Conservation (phyloP, 305 asterid species). For the Withania somnifera region DNA sequence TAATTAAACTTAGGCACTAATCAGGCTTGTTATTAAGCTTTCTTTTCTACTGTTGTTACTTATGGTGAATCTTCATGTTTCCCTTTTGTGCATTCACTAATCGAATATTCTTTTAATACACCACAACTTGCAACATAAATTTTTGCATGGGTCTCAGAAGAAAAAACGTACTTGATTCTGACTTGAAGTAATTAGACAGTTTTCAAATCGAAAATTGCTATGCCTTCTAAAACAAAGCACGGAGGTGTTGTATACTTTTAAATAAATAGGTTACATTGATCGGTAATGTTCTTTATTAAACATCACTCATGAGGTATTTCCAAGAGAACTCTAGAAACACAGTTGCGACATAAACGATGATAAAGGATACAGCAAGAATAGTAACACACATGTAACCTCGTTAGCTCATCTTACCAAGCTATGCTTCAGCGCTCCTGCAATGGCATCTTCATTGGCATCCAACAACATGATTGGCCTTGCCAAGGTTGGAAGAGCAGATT, state of each 20-base stretch:
- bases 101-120: neutral
- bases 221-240: neutral
- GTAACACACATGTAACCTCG: conserved; percentile 9
- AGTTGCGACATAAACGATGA: neutral
- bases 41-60: neutral
- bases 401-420: conserved; percentile 56
- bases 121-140: neutral
- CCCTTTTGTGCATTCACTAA: neutral
- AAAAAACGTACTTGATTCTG: neutral
- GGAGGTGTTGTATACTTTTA: neutral
- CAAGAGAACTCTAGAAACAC: neutral
- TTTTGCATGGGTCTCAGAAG: neutral
- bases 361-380: neutral
- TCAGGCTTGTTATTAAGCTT: neutral
- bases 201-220: neutral
- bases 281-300: neutral
- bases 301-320: neutral
- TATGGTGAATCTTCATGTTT: neutral
- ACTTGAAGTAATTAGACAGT: neutral
- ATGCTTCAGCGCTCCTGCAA: conserved; percentile 84
- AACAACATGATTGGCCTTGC: conserved; percentile 93
- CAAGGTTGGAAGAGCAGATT: conserved; percentile 86
- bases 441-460: conserved; percentile 94
- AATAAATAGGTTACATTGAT: neutral
- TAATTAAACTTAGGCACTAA: neutral